Evolutionary conservation across 805 yeast genomes (phyloP).

Genomic region (Cyberlindnera petersonii): DNA sequence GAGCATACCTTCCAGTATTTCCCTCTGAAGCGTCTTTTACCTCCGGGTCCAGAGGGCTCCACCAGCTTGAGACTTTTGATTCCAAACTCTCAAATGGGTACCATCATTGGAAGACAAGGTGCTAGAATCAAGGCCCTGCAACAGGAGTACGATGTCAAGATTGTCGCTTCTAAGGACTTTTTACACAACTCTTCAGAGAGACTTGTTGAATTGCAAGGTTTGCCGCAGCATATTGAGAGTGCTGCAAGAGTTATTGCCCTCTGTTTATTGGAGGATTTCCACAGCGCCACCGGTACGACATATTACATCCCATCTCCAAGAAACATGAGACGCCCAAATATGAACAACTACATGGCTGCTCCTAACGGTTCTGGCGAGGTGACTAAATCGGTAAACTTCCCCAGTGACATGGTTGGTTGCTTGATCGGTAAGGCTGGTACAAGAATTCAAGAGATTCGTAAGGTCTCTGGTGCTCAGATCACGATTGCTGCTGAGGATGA

Average conservation of each 20-base stretch:
- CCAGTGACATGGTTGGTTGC: constrained; percentile 84
- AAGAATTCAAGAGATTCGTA: constrained; percentile 81
- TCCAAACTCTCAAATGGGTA: constrained; percentile 84
- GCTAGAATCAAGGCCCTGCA: constrained; percentile 75
- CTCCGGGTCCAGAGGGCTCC: constrained; percentile 48
- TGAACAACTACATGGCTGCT: neutral
- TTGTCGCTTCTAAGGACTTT: constrained; percentile 84
- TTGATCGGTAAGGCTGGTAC: constrained; percentile 83
- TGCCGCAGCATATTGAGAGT: constrained; percentile 55
- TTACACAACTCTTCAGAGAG: constrained; percentile 81
- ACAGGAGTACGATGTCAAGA: constrained; percentile 61
- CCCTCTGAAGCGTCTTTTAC: constrained; percentile 57
- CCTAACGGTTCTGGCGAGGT: constrained; percentile 4
- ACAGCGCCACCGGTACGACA: constrained; percentile 58
- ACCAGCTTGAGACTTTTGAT: constrained; percentile 64
- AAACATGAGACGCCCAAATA: constrained; percentile 8
- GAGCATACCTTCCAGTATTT: constrained; percentile 43
- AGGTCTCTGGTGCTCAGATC: constrained; percentile 73
- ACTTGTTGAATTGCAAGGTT: constrained; percentile 82
- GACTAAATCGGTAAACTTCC: constrained; percentile 52
- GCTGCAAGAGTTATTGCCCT: constrained; percentile 58
- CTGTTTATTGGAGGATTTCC: constrained; percentile 72
- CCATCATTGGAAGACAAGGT: constrained; percentile 84
- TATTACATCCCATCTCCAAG: constrained; percentile 39
- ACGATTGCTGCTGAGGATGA: constrained; percentile 68